phyloP scores from a whole-genome alignment of 2,329 filamentous ascomycete species.

The Bipolaris bicolor region DNA sequence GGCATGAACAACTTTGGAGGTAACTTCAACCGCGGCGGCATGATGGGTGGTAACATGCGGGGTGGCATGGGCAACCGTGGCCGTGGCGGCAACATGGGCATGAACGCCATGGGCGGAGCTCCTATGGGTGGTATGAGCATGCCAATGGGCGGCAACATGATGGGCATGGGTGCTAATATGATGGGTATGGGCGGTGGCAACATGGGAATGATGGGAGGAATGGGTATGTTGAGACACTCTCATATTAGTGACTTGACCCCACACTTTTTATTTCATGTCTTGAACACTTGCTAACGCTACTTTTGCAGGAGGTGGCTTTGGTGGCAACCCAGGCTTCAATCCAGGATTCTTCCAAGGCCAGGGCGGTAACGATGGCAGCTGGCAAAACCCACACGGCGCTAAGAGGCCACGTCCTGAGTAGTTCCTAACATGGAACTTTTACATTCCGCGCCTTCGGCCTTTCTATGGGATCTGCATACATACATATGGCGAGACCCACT shows the following conservation, averaged over 20 bases:
- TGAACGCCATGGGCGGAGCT: slow-evolving; percentile 45
- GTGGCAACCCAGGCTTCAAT: slow-evolving; percentile 71
- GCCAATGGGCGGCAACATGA: slow-evolving; percentile 47
- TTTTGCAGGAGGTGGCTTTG: slow-evolving; percentile 59
- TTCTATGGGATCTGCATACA: neutral
- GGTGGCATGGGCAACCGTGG: slow-evolving; percentile 57
- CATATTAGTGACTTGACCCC: slow-evolving; percentile 6
- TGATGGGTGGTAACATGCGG: slow-evolving; percentile 46
- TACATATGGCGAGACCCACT: neutral
- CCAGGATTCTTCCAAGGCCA: slow-evolving; percentile 70
- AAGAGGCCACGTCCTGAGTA: slow-evolving; percentile 79
- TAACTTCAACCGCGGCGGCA: slow-evolving; percentile 52
- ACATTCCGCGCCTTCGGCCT: neutral
- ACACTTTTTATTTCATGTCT: neutral
- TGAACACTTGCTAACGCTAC: slow-evolving; percentile 16
- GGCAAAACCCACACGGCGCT: slow-evolving; percentile 76
- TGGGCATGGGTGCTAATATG: slow-evolving; percentile 49
- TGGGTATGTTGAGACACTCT: slow-evolving; percentile 34
- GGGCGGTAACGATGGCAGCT: slow-evolving; percentile 64
- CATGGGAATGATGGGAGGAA: slow-evolving; percentile 45
- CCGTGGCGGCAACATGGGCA: slow-evolving; percentile 46
- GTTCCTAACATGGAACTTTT: neutral
- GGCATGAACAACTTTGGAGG: slow-evolving; percentile 49
- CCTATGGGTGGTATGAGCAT: slow-evolving; percentile 49
- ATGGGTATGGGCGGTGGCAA: slow-evolving; percentile 44